Evolutionary conservation across 306 rosid species (phyloP).

Genomic region (cucumber (Cucumis sativus)): DNA sequence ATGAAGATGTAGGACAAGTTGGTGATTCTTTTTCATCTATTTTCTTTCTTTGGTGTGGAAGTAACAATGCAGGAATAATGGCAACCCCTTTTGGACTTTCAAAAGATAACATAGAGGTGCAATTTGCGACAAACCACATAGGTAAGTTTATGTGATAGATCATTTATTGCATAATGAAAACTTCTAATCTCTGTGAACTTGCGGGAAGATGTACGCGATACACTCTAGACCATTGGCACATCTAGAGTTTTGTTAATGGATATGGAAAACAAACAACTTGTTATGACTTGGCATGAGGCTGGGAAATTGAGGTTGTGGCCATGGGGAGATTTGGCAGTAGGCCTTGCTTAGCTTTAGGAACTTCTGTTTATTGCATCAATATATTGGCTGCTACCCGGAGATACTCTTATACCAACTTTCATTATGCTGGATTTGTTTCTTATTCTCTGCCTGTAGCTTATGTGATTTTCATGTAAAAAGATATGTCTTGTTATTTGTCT

Average conservation of each 20-base stretch:
- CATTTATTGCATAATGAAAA: neutral
- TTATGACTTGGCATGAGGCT: neutral
- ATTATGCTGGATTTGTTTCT: neutral
- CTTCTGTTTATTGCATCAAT: neutral
- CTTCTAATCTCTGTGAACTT: neutral
- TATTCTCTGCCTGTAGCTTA: neutral
- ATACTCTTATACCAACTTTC: neutral
- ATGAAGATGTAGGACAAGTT: neutral
- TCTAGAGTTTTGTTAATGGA: neutral
- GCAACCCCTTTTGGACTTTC: slow-evolving; percentile 57
- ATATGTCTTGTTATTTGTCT: neutral
- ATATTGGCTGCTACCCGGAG: neutral
- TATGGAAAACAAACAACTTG: neutral
- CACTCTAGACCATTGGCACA: neutral
- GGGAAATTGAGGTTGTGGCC: neutral
- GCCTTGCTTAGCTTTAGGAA: neutral
- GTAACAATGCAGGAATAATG: slow-evolving; percentile 88
- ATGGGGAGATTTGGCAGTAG: neutral
- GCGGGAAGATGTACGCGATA: neutral
- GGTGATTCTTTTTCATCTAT: neutral
- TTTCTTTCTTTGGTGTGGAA: slow-evolving; percentile 23
- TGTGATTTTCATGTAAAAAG: neutral
- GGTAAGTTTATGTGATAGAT: slow-evolving; percentile 25
- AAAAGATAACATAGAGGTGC: slow-evolving; percentile 68
- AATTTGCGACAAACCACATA: slow-evolving; percentile 72